Percentiles rank a stretch among this genome's conserved stretches.
Evolutionary conservation across 2,329 filamentous ascomycete genomes (phyloP).

Genomic region (Parafenestella ontariensis): DNA sequence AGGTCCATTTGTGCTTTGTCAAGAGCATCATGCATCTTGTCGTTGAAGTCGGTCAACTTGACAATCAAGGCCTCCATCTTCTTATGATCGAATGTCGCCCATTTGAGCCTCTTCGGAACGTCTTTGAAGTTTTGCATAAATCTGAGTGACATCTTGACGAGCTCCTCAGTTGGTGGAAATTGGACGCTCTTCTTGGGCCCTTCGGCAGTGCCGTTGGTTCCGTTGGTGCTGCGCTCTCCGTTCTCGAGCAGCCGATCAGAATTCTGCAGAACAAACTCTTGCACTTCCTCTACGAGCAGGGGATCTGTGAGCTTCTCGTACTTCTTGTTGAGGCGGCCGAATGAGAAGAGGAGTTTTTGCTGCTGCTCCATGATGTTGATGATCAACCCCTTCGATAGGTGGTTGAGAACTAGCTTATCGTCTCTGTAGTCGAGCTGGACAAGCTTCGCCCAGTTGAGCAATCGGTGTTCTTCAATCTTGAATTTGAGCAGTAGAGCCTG

Average conservation of each 20-base stretch:
- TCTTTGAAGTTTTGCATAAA: constrained; percentile 37
- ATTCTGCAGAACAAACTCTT: constrained; percentile 21
- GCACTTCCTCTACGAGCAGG: constrained; percentile 32
- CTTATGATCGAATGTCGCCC: constrained; percentile 41
- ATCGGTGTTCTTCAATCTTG: constrained; percentile 47
- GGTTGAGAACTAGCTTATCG: constrained; percentile 41
- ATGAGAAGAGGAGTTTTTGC: constrained; percentile 37
- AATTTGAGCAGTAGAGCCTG: constrained; percentile 47
- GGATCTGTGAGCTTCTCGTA: constrained; percentile 41
- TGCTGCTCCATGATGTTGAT: constrained; percentile 48
- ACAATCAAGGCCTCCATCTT: constrained; percentile 42
- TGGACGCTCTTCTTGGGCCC: constrained; percentile 30
- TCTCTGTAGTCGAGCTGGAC: constrained; percentile 43
- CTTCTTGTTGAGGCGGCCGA: constrained; percentile 41
- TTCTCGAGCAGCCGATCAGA: constrained; percentile 19
- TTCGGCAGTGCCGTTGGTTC: constrained; percentile 9
- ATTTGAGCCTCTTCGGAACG: constrained; percentile 37
- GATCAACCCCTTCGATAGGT: constrained; percentile 41
- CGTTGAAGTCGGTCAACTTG: constrained; percentile 44
- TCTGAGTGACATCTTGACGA: constrained; percentile 38
- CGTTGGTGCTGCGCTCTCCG: constrained; percentile 3
- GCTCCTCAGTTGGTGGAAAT: constrained; percentile 38
- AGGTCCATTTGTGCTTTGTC: constrained; percentile 37
- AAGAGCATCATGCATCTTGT: constrained; percentile 47
- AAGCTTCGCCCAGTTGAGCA: constrained; percentile 48